Percentiles rank a stretch among this genome's conserved stretches.
phyloP scores from a whole-genome alignment of 306 rosid species.

The Cicer yamashitae region DNA sequence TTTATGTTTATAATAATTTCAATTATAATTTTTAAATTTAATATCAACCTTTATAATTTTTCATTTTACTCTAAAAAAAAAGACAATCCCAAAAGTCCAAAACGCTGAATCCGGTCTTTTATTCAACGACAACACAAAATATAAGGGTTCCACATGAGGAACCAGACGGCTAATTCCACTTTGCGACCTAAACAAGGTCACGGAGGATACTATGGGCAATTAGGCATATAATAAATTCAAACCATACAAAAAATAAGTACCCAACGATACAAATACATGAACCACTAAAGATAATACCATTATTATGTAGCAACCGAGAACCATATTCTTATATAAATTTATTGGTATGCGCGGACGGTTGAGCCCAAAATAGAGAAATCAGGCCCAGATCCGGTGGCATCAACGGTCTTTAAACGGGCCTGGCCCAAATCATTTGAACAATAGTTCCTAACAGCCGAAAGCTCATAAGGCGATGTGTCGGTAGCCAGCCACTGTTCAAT shows the following conservation, averaged over 20 bases:
- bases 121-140: constrained; percentile 1
- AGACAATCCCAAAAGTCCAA: constrained; percentile 4
- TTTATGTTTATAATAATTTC: no score
- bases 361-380: constrained; percentile 29
- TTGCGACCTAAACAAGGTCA: background rate
- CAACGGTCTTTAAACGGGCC: background rate
- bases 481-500: constrained; percentile 86
- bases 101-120: background rate
- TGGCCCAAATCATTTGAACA: constrained; percentile 35
- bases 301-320: background rate
- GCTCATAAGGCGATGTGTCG: constrained; percentile 68
- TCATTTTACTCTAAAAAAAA: background rate
- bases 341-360: background rate
- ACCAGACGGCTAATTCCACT: background rate
- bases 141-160: constrained; percentile 1
- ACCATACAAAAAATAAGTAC: background rate
- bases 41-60: no score
- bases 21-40: no score
- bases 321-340: background rate
- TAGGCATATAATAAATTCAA: background rate
- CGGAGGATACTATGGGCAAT: background rate
- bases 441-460: constrained; percentile 49
- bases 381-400: background rate
- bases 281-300: background rate
- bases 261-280: background rate